Conservation (phyloP, 768 basidiomycete genomes). For the Pisolithus microcarpus region DNA sequence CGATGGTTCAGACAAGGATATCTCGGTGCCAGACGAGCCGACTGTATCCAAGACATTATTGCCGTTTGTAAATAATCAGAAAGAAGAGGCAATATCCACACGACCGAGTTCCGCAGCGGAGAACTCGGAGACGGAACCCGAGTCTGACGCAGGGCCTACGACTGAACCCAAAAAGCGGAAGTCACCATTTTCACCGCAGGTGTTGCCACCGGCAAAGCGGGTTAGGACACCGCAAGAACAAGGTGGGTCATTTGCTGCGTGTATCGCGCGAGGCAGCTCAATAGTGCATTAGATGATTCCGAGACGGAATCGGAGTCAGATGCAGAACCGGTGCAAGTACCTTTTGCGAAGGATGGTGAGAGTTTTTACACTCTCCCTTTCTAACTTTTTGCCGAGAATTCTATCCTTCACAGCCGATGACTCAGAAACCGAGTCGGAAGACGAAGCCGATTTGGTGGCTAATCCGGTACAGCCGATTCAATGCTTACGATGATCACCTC, state of each 20-base stretch:
- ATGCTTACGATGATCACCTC: background rate
- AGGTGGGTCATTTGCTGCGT: slow-evolving; percentile 9
- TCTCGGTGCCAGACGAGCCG: slow-evolving; percentile 16
- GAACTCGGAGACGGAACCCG: slow-evolving; percentile 30
- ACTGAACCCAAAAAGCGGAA: slow-evolving; percentile 17
- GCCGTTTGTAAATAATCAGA: slow-evolving; percentile 3
- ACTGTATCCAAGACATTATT: slow-evolving; percentile 18
- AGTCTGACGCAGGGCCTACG: slow-evolving; percentile 18
- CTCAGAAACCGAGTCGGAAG: slow-evolving; percentile 43
- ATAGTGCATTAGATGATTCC: slow-evolving; percentile 27
- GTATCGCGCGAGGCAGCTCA: background rate
- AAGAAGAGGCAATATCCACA: slow-evolving; percentile 1
- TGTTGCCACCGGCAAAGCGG: slow-evolving; percentile 12
- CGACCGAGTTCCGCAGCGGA: background rate
- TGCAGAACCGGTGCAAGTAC: slow-evolving; percentile 8
- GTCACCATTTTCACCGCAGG: slow-evolving; percentile 11
- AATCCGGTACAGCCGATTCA: slow-evolving; percentile 19
- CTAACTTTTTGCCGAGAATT: background rate
- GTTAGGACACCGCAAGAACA: slow-evolving; percentile 6
- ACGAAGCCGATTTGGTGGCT: slow-evolving; percentile 25
- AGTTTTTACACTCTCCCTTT: background rate
- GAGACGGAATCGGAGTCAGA: slow-evolving; percentile 44
- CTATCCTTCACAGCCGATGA: slow-evolving; percentile 8
- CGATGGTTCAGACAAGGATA: slow-evolving; percentile 16
- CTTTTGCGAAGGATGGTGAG: background rate